These are phyloP conservation scores for Guadua angustifolia DNA, from an alignment of 176 grass and related monocot genomes.

Conservation along the genomic window DNA sequence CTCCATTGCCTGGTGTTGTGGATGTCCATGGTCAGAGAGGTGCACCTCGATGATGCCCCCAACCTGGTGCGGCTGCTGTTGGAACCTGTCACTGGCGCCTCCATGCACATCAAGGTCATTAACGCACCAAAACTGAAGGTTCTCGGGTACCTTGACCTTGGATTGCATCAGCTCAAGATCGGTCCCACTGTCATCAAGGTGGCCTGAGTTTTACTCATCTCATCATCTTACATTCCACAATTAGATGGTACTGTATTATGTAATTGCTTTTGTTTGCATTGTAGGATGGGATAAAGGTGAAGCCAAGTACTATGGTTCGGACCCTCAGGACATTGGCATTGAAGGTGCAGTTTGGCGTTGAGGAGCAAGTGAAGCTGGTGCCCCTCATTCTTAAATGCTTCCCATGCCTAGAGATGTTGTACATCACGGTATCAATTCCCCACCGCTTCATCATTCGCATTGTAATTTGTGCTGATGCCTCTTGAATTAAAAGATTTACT, in stretches of 20 bases:
- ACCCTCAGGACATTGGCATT: slow-evolving; percentile 53
- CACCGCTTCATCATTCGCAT: not conserved
- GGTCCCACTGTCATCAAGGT: slow-evolving; percentile 59
- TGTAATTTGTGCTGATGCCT: not conserved
- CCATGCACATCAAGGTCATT: slow-evolving; percentile 54
- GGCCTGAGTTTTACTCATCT: not conserved
- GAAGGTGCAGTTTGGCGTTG: slow-evolving; percentile 47
- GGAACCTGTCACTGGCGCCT: slow-evolving; percentile 28
- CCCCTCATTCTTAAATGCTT: slow-evolving; percentile 58
- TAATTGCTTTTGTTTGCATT: slow-evolving; percentile 31
- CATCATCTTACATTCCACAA: not conserved
- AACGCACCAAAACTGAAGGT: slow-evolving; percentile 50
- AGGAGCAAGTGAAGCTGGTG: slow-evolving; percentile 59
- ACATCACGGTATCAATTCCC: slow-evolving; percentile 46
- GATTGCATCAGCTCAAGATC: slow-evolving; percentile 57
- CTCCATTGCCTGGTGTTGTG: slow-evolving; percentile 45
- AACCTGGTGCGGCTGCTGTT: slow-evolving; percentile 49
- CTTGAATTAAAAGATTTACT: slow-evolving; percentile 2
- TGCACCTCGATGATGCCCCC: slow-evolving; percentile 51
- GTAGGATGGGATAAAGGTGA: slow-evolving; percentile 53
- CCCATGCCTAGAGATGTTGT: slow-evolving; percentile 57
- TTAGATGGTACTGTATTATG: not conserved
- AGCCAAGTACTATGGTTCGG: slow-evolving; percentile 46
- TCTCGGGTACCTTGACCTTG: slow-evolving; percentile 50
- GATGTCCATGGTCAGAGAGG: slow-evolving; percentile 51